Evolutionary conservation across 192 early-diverging fungal genomes (phyloP), one percentile per base, ranked within the genome.

Genomic region (Paraglomus occultum): DNA sequence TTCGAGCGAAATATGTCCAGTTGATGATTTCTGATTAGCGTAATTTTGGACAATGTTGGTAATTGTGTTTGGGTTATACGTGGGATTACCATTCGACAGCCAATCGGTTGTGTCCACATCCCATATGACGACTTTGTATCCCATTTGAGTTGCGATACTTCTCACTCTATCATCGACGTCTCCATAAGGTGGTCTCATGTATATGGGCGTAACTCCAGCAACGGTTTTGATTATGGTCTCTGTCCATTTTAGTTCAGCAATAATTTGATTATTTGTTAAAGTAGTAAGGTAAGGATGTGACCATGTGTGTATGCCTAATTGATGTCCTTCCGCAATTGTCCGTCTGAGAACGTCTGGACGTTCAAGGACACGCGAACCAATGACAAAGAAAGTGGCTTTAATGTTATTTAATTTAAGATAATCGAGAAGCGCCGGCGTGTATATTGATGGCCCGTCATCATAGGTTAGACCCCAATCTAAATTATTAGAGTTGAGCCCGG

Each of bases 81-180:
- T 55, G 38, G 15, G 46, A 14, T 50, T 22, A 8, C 7, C 1
- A 20, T 10, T 7, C 12, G 51, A 20, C 5, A 22, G 6, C 39
- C 46, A 67, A 59, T 75, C 74, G 22, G 61, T 64, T 0, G 20
- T 51, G 69, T 78, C 73, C 17, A 43, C 31, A 46, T 69, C 57
- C 73, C 73, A 75, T n/a, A 70, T 44, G 47, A 72, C 71, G 51
- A 75, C 39, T 46, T 59, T 69, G 51, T 76, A 84, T 46, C 83
- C 89, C 69, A 92, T 73, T 49, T 86, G 78, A 43, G 68, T 57
- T 14, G 80, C 76, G 60, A 92, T 85, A 50, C 74, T 77, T 50
- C 90, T 80, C 43, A 90, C 83, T 70, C 89, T 85, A 72, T 92
- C 83, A 74, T 90, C 86, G 43, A 88, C 76, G 66, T 91, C 90